Conservation (phyloP, 1,284 basidiomycete genomes). For the Trametes hirsuta region DNA sequence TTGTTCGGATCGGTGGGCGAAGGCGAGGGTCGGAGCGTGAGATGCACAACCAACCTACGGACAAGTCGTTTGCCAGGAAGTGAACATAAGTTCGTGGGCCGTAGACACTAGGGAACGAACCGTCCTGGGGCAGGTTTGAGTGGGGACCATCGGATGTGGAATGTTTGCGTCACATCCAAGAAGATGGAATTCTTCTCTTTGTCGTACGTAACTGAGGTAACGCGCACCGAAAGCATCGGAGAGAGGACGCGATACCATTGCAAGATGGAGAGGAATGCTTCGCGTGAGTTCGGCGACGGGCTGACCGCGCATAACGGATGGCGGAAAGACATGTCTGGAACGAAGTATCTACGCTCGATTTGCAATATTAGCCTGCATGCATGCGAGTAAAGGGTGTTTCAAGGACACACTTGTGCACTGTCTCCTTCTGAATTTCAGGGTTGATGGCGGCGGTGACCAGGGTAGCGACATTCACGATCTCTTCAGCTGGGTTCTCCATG, state of each 20-base stretch:
- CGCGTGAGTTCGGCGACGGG: slow-evolving; percentile 49
- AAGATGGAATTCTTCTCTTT: slow-evolving; percentile 40
- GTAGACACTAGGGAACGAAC: slow-evolving; percentile 34
- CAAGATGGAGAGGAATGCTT: slow-evolving; percentile 54
- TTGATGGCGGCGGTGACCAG: slow-evolving; percentile 47
- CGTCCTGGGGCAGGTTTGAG: slow-evolving; percentile 48
- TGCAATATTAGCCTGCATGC: neutral
- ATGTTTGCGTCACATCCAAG: slow-evolving; percentile 53
- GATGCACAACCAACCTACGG: slow-evolving; percentile 39
- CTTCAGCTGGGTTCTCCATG: slow-evolving; percentile 59
- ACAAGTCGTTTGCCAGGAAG: neutral
- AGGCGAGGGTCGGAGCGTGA: slow-evolving; percentile 43
- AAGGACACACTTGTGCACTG: slow-evolving; percentile 42
- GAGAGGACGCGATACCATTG: slow-evolving; percentile 68
- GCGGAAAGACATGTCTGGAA: slow-evolving; percentile 52
- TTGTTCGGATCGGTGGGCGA: slow-evolving; percentile 31
- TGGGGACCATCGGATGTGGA: slow-evolving; percentile 54
- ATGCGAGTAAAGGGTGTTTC: too few relatives aligned
- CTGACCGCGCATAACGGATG: slow-evolving; percentile 56
- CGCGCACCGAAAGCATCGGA: slow-evolving; percentile 44
- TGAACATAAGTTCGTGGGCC: neutral
- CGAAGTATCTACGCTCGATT: slow-evolving; percentile 43
- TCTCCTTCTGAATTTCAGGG: slow-evolving; percentile 52
- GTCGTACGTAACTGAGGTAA: slow-evolving; percentile 52
- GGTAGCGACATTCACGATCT: slow-evolving; percentile 49